Conservation (phyloP, 2,329 filamentous ascomycete genomes). For the Metarhizium brunneum region DNA sequence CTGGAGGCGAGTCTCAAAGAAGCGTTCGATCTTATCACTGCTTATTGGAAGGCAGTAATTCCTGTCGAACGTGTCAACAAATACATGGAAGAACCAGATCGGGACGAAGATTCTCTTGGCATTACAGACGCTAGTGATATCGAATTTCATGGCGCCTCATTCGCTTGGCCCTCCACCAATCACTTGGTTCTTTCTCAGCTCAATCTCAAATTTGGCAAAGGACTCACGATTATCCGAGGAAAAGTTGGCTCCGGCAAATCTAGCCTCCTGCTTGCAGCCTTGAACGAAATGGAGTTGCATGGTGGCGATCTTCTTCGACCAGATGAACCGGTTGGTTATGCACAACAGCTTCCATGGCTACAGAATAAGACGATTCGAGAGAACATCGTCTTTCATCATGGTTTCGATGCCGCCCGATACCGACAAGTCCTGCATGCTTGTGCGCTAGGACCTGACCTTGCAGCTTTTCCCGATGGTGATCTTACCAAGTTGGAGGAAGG, state of each 20-base stretch:
- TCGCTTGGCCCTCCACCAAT: constrained; percentile 67
- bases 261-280: constrained; percentile 46
- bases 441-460: constrained; percentile 46
- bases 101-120: constrained; percentile 39
- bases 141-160: constrained; percentile 55
- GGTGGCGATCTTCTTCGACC: constrained; percentile 39
- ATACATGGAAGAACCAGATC: constrained; percentile 82
- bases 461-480: constrained; percentile 47
- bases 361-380: constrained; percentile 57
- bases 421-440: constrained; percentile 52
- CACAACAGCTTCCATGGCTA: constrained; percentile 54
- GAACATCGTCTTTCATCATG: constrained; percentile 54
- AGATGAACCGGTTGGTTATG: constrained; percentile 42
- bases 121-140: constrained; percentile 29
- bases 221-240: constrained; percentile 47
- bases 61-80: constrained; percentile 72
- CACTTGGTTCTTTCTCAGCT: constrained; percentile 40
- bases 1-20: constrained; percentile 66
- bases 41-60: constrained; percentile 72
- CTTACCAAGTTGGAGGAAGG: constrained; percentile 52
- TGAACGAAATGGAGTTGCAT: constrained; percentile 58
- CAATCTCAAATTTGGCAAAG: constrained; percentile 34
- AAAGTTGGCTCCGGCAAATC: constrained; percentile 55
- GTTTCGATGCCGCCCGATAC: constrained; percentile 46
- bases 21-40: constrained; percentile 65